Evolutionary conservation across 148 eudicot species (phyloP), one percentile per base, ranked within the genome.

Genomic region (Camellia granthamiana): DNA sequence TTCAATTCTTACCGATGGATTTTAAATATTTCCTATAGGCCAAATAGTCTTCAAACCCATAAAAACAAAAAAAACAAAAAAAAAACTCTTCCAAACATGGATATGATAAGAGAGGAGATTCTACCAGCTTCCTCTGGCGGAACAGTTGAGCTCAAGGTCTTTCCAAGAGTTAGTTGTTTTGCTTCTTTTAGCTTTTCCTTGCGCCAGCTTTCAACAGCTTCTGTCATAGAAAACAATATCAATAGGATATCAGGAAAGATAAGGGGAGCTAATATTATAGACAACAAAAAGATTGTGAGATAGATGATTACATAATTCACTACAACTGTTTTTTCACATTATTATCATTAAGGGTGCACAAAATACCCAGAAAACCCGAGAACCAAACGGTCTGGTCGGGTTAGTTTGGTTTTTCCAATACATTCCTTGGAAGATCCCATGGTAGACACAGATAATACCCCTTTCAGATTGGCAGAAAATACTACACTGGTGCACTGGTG

Each of bases 121-220:
- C 38, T 86, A 95, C 98, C 90, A 76, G 93, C 94, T 85, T 93
- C 97, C 75, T 84, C 81, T 3, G 83, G 79, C 56, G 88, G 80
- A 78, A 90, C 79, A 54, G 69, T 78, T 69, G 87, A 78, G 81
- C 86, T 88, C 30, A 79, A 60, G 55, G 82, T 84, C 78, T 84
- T 79, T 64, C 87, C 90, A 80, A 16, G 82, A 69, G 83, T 74
- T 72, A 87, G 38, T 74, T 43, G 83, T 55, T 80, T 86, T 52
- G 88, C 87, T 85, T 93, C 92, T 81, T 85, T 81, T 42, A 92
- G 61, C 82, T 88, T 93, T 63, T 83, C 88, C 75, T 55, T 81
- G 68, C 97, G 89, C 98, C 97, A 95, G 79, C 73, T 83, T 82
- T 92, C 93, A 72, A 95, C 87, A 56, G 91, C 88, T 85, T 89